phyloP scores from a whole-genome alignment of 1,284 basidiomycete genomes.

The Leccinum solheimii region DNA sequence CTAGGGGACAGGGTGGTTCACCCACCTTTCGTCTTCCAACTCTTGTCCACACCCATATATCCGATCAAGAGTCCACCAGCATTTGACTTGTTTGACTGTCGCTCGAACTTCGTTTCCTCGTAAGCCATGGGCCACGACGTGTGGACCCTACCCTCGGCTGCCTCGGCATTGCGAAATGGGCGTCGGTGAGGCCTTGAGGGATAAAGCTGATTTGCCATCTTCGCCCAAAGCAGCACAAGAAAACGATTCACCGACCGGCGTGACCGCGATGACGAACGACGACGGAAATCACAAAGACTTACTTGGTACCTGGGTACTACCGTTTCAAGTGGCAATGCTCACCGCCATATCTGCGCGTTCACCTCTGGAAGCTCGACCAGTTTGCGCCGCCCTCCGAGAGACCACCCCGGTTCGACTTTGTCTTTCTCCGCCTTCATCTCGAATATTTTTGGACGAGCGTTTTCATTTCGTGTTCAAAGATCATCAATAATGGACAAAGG shows the following conservation, averaged over 20 bases:
- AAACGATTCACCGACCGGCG: slow-evolving; percentile 36
- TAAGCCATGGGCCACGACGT: slow-evolving; percentile 3
- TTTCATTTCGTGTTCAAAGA: not conserved
- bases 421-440: slow-evolving; percentile 48
- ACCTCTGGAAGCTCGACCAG: not conserved
- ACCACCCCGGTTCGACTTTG: slow-evolving; percentile 53
- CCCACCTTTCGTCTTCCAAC: not conserved
- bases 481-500: too few species aligned
- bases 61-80: not conserved
- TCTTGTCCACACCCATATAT: not conserved
- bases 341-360: slow-evolving; percentile 12
- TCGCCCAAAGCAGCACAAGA: slow-evolving; percentile 39
- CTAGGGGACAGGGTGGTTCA: not conserved
- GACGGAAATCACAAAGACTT: slow-evolving; percentile 61
- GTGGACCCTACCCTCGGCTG: slow-evolving; percentile 47
- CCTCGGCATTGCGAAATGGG: slow-evolving; percentile 39
- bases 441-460: too few species aligned
- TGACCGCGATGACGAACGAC: slow-evolving; percentile 19
- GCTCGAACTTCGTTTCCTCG: not conserved
- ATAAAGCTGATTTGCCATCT: slow-evolving; percentile 45
- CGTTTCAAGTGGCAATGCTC: slow-evolving; percentile 41
- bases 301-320: slow-evolving; percentile 65
- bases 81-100: not conserved
- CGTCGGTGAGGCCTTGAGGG: slow-evolving; percentile 37
- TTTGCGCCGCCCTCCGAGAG: slow-evolving; percentile 33